These are phyloP conservation scores for Suhomyces yuchorum DNA, from an alignment of 1,139 yeast genomes.

Conservation along the genomic window DNA sequence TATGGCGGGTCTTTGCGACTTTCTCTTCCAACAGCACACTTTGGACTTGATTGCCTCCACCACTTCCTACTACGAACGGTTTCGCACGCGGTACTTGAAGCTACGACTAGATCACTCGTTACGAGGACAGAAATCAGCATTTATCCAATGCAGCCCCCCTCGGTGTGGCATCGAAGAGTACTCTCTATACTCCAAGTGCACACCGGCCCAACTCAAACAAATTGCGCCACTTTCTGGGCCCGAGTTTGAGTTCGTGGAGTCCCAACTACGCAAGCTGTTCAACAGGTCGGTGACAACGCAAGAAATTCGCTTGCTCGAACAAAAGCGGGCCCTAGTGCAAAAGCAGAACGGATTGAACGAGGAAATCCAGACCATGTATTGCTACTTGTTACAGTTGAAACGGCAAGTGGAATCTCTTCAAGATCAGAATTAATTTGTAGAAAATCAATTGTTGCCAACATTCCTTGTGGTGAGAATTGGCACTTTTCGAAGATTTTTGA, in stretches of 20 bases:
- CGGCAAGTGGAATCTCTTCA: background rate
- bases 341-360: slow-evolving; percentile 59
- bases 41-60: slow-evolving; percentile 62
- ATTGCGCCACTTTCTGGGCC: background rate
- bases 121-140: background rate
- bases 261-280: background rate
- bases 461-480: too few species aligned
- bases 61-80: slow-evolving; percentile 57
- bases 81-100: slow-evolving; percentile 46
- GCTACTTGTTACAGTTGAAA: background rate
- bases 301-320: background rate
- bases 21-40: slow-evolving; percentile 56
- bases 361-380: slow-evolving; percentile 45
- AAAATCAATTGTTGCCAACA: too few species aligned
- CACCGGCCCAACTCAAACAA: background rate
- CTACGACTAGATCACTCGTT: slow-evolving; percentile 33
- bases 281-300: background rate
- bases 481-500: too few species aligned
- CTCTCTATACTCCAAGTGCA: slow-evolving; percentile 45
- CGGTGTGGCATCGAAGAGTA: background rate
- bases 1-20: slow-evolving; percentile 52
- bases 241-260: background rate
- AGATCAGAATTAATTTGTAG: background rate
- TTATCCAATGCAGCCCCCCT: too few species aligned
- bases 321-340: slow-evolving; percentile 55